Base-by-base conservation (phyloP, 1,284 basidiomycete genomes). In the Cutaneotrichosporon sp. region DNA sequence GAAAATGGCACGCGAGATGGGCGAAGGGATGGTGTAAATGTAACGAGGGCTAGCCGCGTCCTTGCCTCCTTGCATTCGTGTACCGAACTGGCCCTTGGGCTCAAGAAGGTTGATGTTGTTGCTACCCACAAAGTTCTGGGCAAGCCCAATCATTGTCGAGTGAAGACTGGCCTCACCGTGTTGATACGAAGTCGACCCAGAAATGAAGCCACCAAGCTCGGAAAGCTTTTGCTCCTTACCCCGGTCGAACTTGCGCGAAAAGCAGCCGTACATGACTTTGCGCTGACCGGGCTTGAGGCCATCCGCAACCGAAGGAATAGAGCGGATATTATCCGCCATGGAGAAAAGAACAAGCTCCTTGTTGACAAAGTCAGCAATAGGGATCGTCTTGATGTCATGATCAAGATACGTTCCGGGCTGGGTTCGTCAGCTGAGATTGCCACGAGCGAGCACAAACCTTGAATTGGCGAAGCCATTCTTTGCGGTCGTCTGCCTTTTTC, bases 271-370 rank as follows among this genome's bases (percentile, higher is more conserved):
- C 34, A 98, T 82, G 51, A 99, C 90, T 74, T 99, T 99, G 51
- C 96, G 82, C 72, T 99, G 96, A 74, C 93, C 94, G n/a, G 96
- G 96, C 76, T 99, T 99, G 61, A 99, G 79, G 34, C 96, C 96
- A 70, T 98, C 96, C 5, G 87, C 85, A 14, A 91, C 83, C 1
- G 88, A 91, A 17, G 96, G 90, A 63, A 98, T 93, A 17, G 94
- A 93, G 65, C 91, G 90, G 65, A 97, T 83, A 65, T 96, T 96
- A 73, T 99, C 96, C 4, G 96, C 96, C 91, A 98, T 97, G 2
- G 94, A 98, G 81, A 98, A 99, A 23, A 97, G 81, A 60, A 99
- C 97, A 43, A 99, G 79, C 73, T 99, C 96, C 76, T 86, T 91
- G 80, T 99, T 97, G 78, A 99, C 93, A 71, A 99, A 99, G 69